These are phyloP conservation scores for Verbena officinalis DNA, from an alignment of 257 asterid genomes.

Conservation along the genomic window DNA sequence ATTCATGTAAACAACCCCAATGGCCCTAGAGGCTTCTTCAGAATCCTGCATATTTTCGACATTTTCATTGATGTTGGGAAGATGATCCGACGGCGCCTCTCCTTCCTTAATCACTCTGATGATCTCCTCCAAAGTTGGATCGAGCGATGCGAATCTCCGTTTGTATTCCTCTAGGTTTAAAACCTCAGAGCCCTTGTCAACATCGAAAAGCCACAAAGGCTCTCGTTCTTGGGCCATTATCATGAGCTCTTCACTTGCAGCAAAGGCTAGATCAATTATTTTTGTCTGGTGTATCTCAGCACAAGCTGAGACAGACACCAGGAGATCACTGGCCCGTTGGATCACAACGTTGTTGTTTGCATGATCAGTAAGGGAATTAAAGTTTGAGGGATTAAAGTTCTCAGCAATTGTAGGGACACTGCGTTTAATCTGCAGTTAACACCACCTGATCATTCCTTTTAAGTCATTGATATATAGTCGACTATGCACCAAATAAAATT, in stretches of 20 bases:
- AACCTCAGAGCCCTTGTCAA: constrained; percentile 34
- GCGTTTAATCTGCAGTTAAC: not conserved
- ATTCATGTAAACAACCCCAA: constrained; percentile 45
- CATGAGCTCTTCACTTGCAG: constrained; percentile 52
- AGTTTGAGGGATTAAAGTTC: not conserved
- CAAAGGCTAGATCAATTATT: constrained; percentile 41
- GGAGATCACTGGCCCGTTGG: constrained; percentile 51
- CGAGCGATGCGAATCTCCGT: constrained; percentile 40
- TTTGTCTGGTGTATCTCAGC: constrained; percentile 38
- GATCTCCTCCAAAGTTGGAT: constrained; percentile 52
- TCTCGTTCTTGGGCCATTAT: constrained; percentile 42
- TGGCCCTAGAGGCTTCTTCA: constrained; percentile 53
- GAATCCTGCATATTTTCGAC: constrained; percentile 1
- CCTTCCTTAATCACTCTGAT: constrained; percentile 39
- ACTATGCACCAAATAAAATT: not conserved
- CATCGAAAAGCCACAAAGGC: constrained; percentile 50
- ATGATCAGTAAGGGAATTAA: constrained; percentile 9
- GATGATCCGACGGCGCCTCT: constrained; percentile 32
- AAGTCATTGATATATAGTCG: too few species aligned
- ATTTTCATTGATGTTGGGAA: constrained; percentile 31
- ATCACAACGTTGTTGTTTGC: constrained; percentile 4
- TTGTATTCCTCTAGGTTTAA: constrained; percentile 47
- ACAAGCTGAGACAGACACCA: constrained; percentile 48
- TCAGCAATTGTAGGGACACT: not conserved
- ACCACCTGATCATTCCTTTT: not conserved